Base-by-base conservation (phyloP, 805 yeast genomes). In the Crinitomyces ghanaensis region DNA sequence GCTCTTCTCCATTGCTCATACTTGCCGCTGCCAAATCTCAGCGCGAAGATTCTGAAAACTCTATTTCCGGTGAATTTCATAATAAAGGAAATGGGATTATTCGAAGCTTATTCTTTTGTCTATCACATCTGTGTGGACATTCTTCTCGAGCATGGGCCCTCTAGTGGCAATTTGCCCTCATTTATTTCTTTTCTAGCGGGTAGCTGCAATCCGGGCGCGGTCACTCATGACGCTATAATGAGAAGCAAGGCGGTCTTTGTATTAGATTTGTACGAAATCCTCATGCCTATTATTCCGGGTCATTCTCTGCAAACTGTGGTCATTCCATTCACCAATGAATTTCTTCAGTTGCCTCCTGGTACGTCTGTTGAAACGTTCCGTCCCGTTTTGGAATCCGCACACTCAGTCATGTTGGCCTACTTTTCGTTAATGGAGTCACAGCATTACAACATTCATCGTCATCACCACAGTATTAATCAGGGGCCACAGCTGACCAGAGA, bases 361-460 rank as follows among this genome's bases (percentile, higher is more conserved):
- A 14, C 28, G 13, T 6, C 4, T 4, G 18, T 12, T 3, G 23
- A 43, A 48, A 8, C 28, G 33, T 7, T 38, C 46, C 13, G n/a
- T 9, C 50, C 57, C 2, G 43, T 72, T 4, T 52, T 74, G 7
- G 88, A 79, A 47, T 70, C 77, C 0, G 62, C 74, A 1, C 88
- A 79, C 49, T 73, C 84, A 0, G 77, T 76, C 1, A 56, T 66
- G 48, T 47, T 72, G 18, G 51, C 63, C 4, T 56, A 59, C 13
- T 41, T 53, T 4, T 41, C n/a, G n/a, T n/a, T n/a, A n/a, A n/a
- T n/a, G n/a, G n/a, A n/a, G n/a, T n/a, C n/a, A n/a, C n/a, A n/a
- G n/a, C n/a, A n/a, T n/a, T n/a, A n/a, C n/a, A n/a, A n/a, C n/a
- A n/a, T n/a, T n/a, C n/a, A n/a, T n/a, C n/a, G n/a, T n/a, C n/a